These are phyloP conservation scores for Knufia petricola DNA, from an alignment of 2,329 filamentous ascomycete genomes.

Conservation along the genomic window DNA sequence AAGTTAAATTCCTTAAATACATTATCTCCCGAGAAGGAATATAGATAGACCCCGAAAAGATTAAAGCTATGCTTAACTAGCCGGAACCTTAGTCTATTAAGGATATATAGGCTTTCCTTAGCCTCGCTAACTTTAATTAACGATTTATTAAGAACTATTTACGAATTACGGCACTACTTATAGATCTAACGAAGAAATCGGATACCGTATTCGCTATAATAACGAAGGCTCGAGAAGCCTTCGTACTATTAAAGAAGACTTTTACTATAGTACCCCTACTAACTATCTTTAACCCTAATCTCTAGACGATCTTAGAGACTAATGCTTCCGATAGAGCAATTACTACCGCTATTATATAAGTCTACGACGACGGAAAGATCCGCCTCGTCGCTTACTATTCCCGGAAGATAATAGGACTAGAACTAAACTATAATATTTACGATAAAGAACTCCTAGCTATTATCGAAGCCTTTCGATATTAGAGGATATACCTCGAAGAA, in stretches of 20 bases:
- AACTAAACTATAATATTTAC: slow-evolving; percentile 16
- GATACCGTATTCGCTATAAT: slow-evolving; percentile 5
- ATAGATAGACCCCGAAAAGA: slow-evolving; percentile 23
- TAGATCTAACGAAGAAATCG: slow-evolving; percentile 13
- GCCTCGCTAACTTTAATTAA: slow-evolving; percentile 27
- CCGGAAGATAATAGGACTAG: slow-evolving; percentile 8
- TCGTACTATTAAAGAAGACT: slow-evolving; percentile 9
- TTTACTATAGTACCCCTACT: slow-evolving; percentile 13
- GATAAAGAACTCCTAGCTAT: slow-evolving; percentile 20
- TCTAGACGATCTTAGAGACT: slow-evolving; percentile 11
- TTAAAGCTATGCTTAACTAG: slow-evolving; percentile 23
- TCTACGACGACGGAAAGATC: slow-evolving; percentile 7
- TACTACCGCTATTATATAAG: slow-evolving; percentile 9
- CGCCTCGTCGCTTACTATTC: slow-evolving; percentile 12
- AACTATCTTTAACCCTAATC: slow-evolving; percentile 13
- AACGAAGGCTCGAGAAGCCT: slow-evolving; percentile 5
- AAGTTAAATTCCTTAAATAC: slow-evolving; percentile 21
- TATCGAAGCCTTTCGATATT: slow-evolving; percentile 13
- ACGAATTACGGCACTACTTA: slow-evolving; percentile 17
- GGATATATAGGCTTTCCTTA: slow-evolving; percentile 24
- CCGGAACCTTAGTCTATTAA: slow-evolving; percentile 15
- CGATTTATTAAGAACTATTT: slow-evolving; percentile 25
- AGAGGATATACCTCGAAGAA: slow-evolving; percentile 16
- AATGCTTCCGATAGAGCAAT: slow-evolving; percentile 14
- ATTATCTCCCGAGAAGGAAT: slow-evolving; percentile 24